Conservation (phyloP, 352 stramenopile species). For the Pythium myriotylum region DNA sequence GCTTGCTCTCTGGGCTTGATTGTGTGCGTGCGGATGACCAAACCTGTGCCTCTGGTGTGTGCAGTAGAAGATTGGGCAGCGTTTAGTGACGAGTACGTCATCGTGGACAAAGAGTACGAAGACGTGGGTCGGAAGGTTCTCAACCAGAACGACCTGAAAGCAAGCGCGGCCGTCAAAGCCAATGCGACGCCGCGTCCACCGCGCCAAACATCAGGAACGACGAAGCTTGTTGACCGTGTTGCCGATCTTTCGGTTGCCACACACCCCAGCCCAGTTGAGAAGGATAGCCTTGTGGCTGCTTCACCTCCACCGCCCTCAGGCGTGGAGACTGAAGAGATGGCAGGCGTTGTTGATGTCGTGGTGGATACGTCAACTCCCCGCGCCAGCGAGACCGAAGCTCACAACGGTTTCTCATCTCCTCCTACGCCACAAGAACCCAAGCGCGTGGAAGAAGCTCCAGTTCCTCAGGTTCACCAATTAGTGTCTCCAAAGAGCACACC, state of each 20-base stretch:
- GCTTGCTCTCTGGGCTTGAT: not conserved
- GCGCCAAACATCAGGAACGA: slow-evolving; percentile 6
- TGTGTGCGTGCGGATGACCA: not conserved
- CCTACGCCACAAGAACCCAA: not conserved
- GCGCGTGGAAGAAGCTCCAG: not conserved
- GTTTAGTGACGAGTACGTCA: slow-evolving; percentile 82
- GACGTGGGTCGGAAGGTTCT: slow-evolving; percentile 73
- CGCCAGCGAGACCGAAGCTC: not conserved
- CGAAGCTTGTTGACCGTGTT: slow-evolving; percentile 14
- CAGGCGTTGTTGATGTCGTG: slow-evolving; percentile 29
- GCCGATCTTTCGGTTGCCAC: slow-evolving; percentile 24
- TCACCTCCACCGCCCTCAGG: slow-evolving; percentile 9
- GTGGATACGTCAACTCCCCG: slow-evolving; percentile 34
- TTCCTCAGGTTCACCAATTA: not conserved
- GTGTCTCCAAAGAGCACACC: slow-evolving; percentile 5
- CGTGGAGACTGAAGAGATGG: slow-evolving; percentile 2
- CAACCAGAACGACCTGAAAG: slow-evolving; percentile 35
- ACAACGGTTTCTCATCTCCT: slow-evolving; percentile 17
- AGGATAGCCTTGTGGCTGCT: slow-evolving; percentile 27
- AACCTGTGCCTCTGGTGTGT: slow-evolving; percentile 8
- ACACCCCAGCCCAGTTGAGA: slow-evolving; percentile 7
- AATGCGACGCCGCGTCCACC: slow-evolving; percentile 6
- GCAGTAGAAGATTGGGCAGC: slow-evolving; percentile 63
- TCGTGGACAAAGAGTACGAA: slow-evolving; percentile 84
- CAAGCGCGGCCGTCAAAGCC: slow-evolving; percentile 14